Evolutionary conservation across 2,329 filamentous ascomycete genomes (phyloP), one percentile per base, ranked within the genome.

Genomic region (Penicillium sp.): DNA sequence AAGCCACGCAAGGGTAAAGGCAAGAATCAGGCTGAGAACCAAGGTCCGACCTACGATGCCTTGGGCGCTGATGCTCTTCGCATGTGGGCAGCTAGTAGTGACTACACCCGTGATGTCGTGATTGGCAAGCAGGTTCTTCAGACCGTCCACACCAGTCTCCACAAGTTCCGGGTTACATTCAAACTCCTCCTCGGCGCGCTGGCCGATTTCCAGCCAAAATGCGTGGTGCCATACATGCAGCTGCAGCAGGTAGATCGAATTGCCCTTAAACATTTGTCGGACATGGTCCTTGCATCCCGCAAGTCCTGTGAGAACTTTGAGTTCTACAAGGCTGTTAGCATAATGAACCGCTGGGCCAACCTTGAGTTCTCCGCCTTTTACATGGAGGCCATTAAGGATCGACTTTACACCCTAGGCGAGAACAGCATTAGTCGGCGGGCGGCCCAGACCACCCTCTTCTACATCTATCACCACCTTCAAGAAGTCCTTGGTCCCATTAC

Each of bases 351-450:
- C 61, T 97, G 93, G 87, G 82, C 96, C 57, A 86, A 87, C 54
- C 86, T 82, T 24, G 90, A 97, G 64, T 82, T 99, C 24, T 97
- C 92, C 0, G 89, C 93, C 0, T 96, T 97, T 74, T 99, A 98
- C 73, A 86, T 99, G 56, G 95, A 99, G 74, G 87, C 90, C 0
- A 82, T 93, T 66, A 99, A 99, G 75, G 95, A 99, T 68, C 83
- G 91, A 3, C 80, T 98, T 1, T 99, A 99, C 78, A 95, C 93
- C 46, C 90, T 90, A 29, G 84, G 87, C 58, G 84, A 84, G 14
- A 81, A 84, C 14, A 88, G 89, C 47, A 80, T 84, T 4, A 76
- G 90, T 48, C 79, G 86, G 52, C 69, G 78, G 26, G 78, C 79
- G 22, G 82, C 84, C 1, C 86, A 88, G 64, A 81, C 77, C 5